These are phyloP conservation scores for Backusella mclennaniae DNA, from an alignment of 192 early-diverging fungal species.

Conservation along the genomic window DNA sequence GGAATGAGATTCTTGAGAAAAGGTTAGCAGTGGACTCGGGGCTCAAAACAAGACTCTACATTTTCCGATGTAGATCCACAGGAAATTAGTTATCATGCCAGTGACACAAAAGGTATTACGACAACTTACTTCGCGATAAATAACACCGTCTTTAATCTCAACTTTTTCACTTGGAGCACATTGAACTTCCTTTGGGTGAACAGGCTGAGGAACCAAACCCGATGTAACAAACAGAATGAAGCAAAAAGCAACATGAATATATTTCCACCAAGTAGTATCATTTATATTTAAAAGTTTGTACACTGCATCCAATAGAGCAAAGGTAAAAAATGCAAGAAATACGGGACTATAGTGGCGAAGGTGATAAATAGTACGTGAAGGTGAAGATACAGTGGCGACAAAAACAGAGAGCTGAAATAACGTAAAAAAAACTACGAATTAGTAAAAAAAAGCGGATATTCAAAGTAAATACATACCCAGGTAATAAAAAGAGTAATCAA, in stretches of 20 bases:
- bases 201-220: background rate
- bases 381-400: background rate
- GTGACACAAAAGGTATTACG: background rate
- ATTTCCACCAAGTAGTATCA: background rate
- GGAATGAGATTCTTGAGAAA: slow-evolving; percentile 19
- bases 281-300: background rate
- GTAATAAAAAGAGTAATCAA: background rate
- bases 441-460: background rate
- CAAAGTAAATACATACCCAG: background rate
- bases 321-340: background rate
- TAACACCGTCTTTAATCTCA: background rate
- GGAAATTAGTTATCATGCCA: background rate
- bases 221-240: background rate
- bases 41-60: slow-evolving; percentile 9
- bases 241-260: background rate
- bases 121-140: slow-evolving; percentile 21
- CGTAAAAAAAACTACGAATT: background rate
- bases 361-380: background rate
- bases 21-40: slow-evolving; percentile 20
- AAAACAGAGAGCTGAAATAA: background rate
- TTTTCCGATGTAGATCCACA: background rate
- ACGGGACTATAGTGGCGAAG: background rate
- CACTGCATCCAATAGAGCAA: background rate
- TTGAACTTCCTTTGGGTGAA: slow-evolving; percentile 11
- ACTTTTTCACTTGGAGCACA: background rate